These are phyloP conservation scores for Boletus tomentosulus DNA, from an alignment of 768 basidiomycete species.

Conservation along the genomic window DNA sequence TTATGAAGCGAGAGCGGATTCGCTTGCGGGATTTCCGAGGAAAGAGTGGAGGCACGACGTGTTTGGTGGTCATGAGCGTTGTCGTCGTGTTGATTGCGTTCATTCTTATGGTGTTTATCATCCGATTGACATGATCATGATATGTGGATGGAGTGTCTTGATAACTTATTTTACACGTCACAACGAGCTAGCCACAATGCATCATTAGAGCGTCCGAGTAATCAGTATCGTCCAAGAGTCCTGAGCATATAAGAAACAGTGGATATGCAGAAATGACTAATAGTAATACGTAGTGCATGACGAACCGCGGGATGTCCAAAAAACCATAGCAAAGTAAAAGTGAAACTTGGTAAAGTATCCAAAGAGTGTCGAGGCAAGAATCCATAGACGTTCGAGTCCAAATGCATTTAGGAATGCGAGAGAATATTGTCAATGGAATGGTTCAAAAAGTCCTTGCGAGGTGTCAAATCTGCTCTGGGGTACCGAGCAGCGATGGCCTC, in stretches of 20 bases:
- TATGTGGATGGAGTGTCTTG: background rate
- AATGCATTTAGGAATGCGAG: constrained; percentile 42
- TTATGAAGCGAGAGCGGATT: constrained; percentile 62
- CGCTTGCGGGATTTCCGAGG: constrained; percentile 58
- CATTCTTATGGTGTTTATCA: constrained; percentile 65
- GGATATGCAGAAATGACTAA: constrained; percentile 7
- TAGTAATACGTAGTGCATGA: constrained; percentile 4
- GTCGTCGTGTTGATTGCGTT: constrained; percentile 66
- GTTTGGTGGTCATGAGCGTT: constrained; percentile 61
- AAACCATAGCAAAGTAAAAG: background rate
- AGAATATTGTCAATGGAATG: constrained; percentile 63
- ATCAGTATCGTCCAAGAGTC: constrained; percentile 15
- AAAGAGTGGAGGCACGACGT: constrained; percentile 69
- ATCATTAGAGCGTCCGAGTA: constrained; percentile 1
- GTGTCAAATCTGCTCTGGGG: constrained; percentile 60
- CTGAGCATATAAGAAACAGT: constrained; percentile 2
- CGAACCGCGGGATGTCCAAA: constrained; percentile 3
- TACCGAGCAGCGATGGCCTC: constrained; percentile 59
- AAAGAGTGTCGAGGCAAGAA: background rate
- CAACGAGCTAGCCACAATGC: background rate
- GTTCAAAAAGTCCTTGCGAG: constrained; percentile 61
- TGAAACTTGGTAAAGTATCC: background rate
- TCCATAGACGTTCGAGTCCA: constrained; percentile 5
- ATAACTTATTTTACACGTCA: constrained; percentile 1
- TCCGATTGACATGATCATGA: constrained; percentile 56